Evolutionary conservation across 345 rosid species (phyloP), one percentile per base, ranked within the genome.

Genomic region (Odontarrhena argentea): DNA sequence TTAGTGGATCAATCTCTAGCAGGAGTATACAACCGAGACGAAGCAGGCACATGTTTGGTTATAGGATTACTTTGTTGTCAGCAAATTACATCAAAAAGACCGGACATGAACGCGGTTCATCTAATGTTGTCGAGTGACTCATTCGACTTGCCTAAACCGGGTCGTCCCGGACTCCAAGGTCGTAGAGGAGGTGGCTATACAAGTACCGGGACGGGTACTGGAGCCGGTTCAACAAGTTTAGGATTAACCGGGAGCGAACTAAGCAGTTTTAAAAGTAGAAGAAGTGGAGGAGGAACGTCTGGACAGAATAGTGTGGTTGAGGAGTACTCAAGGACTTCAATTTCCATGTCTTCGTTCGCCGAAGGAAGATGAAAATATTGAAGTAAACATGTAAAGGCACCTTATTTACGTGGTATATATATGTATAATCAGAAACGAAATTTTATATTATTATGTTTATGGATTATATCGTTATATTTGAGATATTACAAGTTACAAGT

Each of bases 91-190:
- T 12, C 69, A 14, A 85, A 86, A 46, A 80, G 96, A 77, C 98
- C 98, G 1, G 91, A 83, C 34, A 92, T 92, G 96, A 87, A 79
- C 75, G 58, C 78, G 2, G 81, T 89, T 73, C 79, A 83, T 76
- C 89, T 83, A 73, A 92, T 92, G 96, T 85, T 92, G 55, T 92
- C 91, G 5, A 85, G 96, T 15, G 91, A 92, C 42, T 89, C 98
- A 0, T 87, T 92, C 36, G 86, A 82, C 40, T 60, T 92, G 78
- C 93, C 98, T 2, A 79, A 30, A 69, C 96, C 96, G 10, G 87
- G 98, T 18, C 84, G 70, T 66, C 98, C 98, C 1, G 96, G 82
- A 63, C 75, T 77, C 58, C 96, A 81, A 71, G 96, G 96, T 34
- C 88, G 98, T 11, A 34, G 32, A 26, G 76, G 75, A 32, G 74